Percentiles rank a stretch among this genome's conserved stretches.
These are phyloP conservation scores for Nemania sp. DNA, from an alignment of 2,329 filamentous ascomycete genomes.

Conservation along the genomic window DNA sequence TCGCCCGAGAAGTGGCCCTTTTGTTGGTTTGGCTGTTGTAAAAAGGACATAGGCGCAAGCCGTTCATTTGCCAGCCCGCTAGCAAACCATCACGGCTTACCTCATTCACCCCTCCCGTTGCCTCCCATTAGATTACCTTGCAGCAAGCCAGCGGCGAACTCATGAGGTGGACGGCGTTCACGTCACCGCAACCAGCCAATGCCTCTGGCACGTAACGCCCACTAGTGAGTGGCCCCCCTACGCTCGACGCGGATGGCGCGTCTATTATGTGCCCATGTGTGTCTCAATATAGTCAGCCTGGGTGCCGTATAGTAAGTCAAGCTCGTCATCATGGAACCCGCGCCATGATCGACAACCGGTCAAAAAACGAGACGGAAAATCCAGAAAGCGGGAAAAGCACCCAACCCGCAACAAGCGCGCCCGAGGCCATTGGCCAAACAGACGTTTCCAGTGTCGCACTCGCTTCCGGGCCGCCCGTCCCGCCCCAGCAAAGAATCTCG, in stretches of 20 bases:
- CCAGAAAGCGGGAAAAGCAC: constrained; percentile 32
- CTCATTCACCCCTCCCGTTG: constrained; percentile 26
- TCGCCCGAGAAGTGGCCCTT: constrained; percentile 30
- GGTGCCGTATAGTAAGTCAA: constrained; percentile 2
- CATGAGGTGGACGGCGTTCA: constrained; percentile 23
- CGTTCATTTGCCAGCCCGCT: constrained; percentile 27
- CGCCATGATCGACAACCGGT: constrained; percentile 16
- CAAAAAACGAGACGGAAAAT: background rate
- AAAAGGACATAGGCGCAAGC: constrained; percentile 1
- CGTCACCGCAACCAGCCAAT: constrained; percentile 19
- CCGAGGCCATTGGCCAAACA: constrained; percentile 31
- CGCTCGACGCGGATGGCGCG: constrained; percentile 15
- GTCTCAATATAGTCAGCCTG: constrained; percentile 20
- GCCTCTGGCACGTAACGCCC: constrained; percentile 18
- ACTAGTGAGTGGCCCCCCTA: background rate
- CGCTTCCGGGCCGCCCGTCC: constrained; percentile 41
- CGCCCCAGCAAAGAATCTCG: constrained; percentile 31
- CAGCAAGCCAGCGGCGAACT: constrained; percentile 30
- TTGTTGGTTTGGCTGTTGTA: constrained; percentile 13
- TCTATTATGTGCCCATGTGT: constrained; percentile 21
- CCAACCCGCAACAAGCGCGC: constrained; percentile 38
- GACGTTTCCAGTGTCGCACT: constrained; percentile 37
- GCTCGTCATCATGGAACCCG: constrained; percentile 19
- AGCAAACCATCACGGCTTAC: constrained; percentile 26
- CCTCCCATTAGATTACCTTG: constrained; percentile 30